phyloP scores from a whole-genome alignment of 176 grass and related monocot species.

The Canna indica region DNA sequence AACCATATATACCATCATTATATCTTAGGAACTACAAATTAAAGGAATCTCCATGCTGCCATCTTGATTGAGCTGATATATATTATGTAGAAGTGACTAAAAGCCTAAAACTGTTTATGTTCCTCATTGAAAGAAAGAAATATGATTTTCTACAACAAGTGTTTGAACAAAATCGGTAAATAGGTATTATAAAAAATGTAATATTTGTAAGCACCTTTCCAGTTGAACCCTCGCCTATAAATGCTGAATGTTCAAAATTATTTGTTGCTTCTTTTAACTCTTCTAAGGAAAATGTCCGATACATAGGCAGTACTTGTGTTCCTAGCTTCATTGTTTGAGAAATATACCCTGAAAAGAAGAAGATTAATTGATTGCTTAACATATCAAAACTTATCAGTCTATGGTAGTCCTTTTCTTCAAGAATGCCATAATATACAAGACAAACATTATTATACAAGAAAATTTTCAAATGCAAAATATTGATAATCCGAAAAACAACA shows the following conservation, averaged over 20 bases:
- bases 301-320: constrained; percentile 57
- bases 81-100: too few relatives aligned
- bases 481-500: neutral
- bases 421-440: neutral
- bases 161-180: neutral
- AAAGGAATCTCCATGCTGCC: too few relatives aligned
- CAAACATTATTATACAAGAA: neutral
- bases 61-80: too few relatives aligned
- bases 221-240: constrained; percentile 87
- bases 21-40: too few relatives aligned
- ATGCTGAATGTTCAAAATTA: constrained; percentile 54
- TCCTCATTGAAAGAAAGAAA: too few relatives aligned
- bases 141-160: neutral
- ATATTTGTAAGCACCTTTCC: constrained; percentile 53
- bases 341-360: constrained; percentile 61
- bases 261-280: constrained; percentile 92
- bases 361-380: neutral
- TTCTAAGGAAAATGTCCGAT: constrained; percentile 70
- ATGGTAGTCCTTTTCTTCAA: neutral
- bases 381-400: neutral
- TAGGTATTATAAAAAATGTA: neutral
- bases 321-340: constrained; percentile 81
- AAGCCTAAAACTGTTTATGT: too few relatives aligned
- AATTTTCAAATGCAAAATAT: neutral
- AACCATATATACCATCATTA: too few relatives aligned